Conservation (phyloP, 305 asterid genomes). For the Fraxinus albicans region DNA sequence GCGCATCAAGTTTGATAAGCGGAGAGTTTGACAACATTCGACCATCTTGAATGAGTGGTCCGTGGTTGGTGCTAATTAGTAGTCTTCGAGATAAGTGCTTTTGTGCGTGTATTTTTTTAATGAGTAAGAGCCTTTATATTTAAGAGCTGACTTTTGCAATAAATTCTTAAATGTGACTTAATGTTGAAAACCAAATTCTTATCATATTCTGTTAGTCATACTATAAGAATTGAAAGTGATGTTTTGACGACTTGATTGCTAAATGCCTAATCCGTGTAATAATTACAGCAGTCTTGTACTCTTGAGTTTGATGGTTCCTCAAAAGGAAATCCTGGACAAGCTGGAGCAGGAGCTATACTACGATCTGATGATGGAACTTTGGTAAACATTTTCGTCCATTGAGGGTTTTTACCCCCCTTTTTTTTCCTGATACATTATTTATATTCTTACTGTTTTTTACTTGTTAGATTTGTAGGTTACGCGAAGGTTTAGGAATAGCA, state of each 20-base stretch:
- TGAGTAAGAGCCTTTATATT: background rate
- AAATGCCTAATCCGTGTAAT: constrained; percentile 23
- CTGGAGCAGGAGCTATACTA: constrained; percentile 96
- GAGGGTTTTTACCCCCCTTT: background rate
- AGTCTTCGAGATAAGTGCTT: constrained; percentile 1
- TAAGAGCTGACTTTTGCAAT: background rate
- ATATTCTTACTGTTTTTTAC: constrained; percentile 28
- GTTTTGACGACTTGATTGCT: background rate
- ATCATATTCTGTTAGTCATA: background rate
- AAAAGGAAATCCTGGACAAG: constrained; percentile 97
- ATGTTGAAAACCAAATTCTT: constrained; percentile 17
- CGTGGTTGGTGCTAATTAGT: constrained; percentile 21
- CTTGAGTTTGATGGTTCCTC: constrained; percentile 98
- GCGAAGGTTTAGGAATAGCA: constrained; percentile 91
- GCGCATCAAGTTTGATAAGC: constrained; percentile 50
- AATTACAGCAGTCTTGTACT: constrained; percentile 70
- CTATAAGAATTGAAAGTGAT: constrained; percentile 10
- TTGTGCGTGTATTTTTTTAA: constrained; percentile 15
- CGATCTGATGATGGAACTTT: constrained; percentile 89
- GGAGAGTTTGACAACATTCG: constrained; percentile 39
- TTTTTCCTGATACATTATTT: constrained; percentile 15
- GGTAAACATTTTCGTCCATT: constrained; percentile 40
- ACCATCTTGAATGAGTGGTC: constrained; percentile 48
- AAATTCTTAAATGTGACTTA: constrained; percentile 1
- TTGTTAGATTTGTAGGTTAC: constrained; percentile 72